phyloP scores from a whole-genome alignment of 768 basidiomycete species.

The Hypholoma fasciculare region DNA sequence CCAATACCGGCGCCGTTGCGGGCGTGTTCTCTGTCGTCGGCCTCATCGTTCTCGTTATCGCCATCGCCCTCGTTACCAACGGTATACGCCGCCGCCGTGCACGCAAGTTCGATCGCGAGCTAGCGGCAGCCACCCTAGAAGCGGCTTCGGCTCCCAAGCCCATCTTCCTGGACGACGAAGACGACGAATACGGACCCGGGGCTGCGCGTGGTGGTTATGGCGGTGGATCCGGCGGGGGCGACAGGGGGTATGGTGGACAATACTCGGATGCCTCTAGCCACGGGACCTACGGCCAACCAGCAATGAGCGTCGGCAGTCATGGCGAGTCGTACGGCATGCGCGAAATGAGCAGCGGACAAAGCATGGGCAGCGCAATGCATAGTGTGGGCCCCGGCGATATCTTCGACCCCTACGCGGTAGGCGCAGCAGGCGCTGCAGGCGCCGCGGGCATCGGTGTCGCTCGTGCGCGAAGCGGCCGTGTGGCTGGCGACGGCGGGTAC shows the following conservation, averaged over 20 bases:
- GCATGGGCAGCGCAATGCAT: slow-evolving; percentile 11
- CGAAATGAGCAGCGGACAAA: slow-evolving; percentile 30
- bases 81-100: slow-evolving; percentile 64
- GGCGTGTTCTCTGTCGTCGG: slow-evolving; percentile 74
- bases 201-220: slow-evolving; percentile 7
- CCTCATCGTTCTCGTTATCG: slow-evolving; percentile 50
- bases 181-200: slow-evolving; percentile 28
- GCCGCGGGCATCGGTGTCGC: slow-evolving; percentile 46
- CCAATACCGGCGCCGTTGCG: slow-evolving; percentile 71
- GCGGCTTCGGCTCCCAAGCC: slow-evolving; percentile 56
- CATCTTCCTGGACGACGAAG: slow-evolving; percentile 57
- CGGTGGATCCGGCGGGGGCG: slow-evolving; percentile 5
- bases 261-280: slow-evolving; percentile 54
- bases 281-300: slow-evolving; percentile 54
- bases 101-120: slow-evolving; percentile 67
- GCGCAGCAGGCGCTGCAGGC: slow-evolving; percentile 27
- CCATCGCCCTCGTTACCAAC: slow-evolving; percentile 50
- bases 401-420: slow-evolving; percentile 25
- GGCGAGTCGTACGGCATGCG: slow-evolving; percentile 52
- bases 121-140: slow-evolving; percentile 68
- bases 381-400: slow-evolving; percentile 30
- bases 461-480: slow-evolving; percentile 36
- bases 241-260: slow-evolving; percentile 20
- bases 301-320: slow-evolving; percentile 30
- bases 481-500: slow-evolving; percentile 22